Conservation (phyloP, 305 asterid genomes). For the Caryopteris hybrid region DNA sequence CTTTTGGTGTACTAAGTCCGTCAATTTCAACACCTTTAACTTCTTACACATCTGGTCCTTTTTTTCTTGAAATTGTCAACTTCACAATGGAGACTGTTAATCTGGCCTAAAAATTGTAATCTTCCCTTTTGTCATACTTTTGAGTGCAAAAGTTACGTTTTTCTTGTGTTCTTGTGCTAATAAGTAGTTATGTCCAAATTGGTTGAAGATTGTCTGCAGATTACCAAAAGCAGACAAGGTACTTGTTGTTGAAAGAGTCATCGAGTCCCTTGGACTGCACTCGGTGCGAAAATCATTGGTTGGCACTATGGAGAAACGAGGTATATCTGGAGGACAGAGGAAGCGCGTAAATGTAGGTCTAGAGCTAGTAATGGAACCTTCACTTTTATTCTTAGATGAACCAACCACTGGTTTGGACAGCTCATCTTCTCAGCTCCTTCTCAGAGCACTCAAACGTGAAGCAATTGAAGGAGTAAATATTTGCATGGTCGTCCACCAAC, state of each 20-base stretch:
- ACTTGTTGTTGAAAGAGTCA: conserved; percentile 80
- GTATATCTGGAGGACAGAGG: conserved; percentile 94
- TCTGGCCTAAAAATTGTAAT: too few species aligned
- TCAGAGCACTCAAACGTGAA: conserved; percentile 88
- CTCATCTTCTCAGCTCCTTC: conserved; percentile 86
- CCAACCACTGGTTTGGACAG: conserved; percentile 97
- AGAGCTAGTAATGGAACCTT: conserved; percentile 98
- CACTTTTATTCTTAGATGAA: conserved; percentile 81
- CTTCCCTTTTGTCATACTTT: too few species aligned
- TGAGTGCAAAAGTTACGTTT: background rate
- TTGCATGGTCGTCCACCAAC: conserved; percentile 93
- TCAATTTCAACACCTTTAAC: too few species aligned
- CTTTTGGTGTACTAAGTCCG: too few species aligned
- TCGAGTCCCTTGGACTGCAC: conserved; percentile 81
- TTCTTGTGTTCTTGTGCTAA: conserved; percentile 4
- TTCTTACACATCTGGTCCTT: too few species aligned
- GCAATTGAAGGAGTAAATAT: conserved; percentile 90
- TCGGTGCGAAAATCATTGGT: conserved; percentile 71
- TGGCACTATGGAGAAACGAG: conserved; percentile 90
- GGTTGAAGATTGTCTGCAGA: conserved; percentile 61
- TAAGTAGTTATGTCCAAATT: conserved; percentile 9
- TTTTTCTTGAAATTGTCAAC: too few species aligned
- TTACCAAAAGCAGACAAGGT: conserved; percentile 74
- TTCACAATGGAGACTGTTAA: too few species aligned
- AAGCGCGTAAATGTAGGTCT: conserved; percentile 95